Percentiles rank a stretch among this genome's conserved stretches.
Conservation (phyloP, 2,329 filamentous ascomycete species). For the Fulvia fulva region DNA sequence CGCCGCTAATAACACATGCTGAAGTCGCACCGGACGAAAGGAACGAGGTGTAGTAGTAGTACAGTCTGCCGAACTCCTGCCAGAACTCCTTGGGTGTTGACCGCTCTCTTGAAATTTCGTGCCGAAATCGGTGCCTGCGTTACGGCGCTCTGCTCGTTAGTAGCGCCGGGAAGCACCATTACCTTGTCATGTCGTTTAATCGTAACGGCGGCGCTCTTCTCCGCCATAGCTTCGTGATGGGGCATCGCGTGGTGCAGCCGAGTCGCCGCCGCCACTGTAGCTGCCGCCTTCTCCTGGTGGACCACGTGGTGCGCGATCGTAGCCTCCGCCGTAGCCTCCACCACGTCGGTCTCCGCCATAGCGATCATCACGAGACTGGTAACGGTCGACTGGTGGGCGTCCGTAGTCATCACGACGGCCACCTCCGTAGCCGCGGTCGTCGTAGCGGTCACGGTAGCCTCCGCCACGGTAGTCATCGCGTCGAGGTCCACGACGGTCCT, state of each 20-base stretch:
- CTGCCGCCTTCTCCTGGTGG: conserved; percentile 24
- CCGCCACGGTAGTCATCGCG: conserved; percentile 49
- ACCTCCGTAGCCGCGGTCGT: conserved; percentile 54
- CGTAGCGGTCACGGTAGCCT: conserved; percentile 54
- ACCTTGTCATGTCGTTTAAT: conserved; percentile 25
- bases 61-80: conserved; percentile 24
- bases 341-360: conserved; percentile 19
- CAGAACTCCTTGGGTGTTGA: conserved; percentile 25
- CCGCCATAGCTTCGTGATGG: conserved; percentile 30
- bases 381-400: conserved; percentile 45
- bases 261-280: conserved; percentile 31
- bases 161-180: conserved; percentile 17
- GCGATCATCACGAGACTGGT: conserved; percentile 35
- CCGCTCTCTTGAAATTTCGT: conserved; percentile 17
- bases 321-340: conserved; percentile 25
- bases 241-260: conserved; percentile 29
- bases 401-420: conserved; percentile 53
- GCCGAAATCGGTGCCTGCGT: conserved; percentile 9
- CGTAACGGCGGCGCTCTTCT: conserved; percentile 33
- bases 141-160: conserved; percentile 25
- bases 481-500: conserved; percentile 39
- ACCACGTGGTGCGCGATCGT: conserved; percentile 31
- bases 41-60: conserved; percentile 31
- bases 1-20: conserved; percentile 33
- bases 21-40: conserved; percentile 32